Evolutionary conservation across 208 protist genomes (phyloP).

Genomic region (Leishmania aethiopica): DNA sequence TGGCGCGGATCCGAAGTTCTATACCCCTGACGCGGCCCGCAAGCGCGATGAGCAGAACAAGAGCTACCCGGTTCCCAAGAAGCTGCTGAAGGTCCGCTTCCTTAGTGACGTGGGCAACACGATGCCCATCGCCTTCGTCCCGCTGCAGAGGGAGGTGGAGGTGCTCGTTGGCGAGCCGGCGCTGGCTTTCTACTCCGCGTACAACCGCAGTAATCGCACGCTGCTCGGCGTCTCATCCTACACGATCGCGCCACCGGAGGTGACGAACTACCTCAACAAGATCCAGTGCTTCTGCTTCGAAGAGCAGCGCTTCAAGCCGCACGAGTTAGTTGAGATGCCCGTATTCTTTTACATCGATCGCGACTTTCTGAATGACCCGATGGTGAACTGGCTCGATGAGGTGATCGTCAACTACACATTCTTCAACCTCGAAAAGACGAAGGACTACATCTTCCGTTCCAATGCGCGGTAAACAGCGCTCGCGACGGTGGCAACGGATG

Average conservation of each 20-base stretch:
- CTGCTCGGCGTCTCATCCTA: slow-evolving; percentile 91
- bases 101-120: slow-evolving; percentile 87
- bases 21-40: slow-evolving; percentile 71
- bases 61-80: slow-evolving; percentile 73
- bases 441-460: slow-evolving; percentile 82
- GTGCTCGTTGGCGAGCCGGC: slow-evolving; percentile 90
- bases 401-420: slow-evolving; percentile 93
- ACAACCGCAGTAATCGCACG: slow-evolving; percentile 89
- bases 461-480: slow-evolving; percentile 28
- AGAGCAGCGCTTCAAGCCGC: slow-evolving; percentile 95
- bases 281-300: slow-evolving; percentile 98
- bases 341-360: slow-evolving; percentile 98
- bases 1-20: slow-evolving; percentile 85
- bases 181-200: slow-evolving; percentile 90
- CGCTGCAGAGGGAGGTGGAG: slow-evolving; percentile 89
- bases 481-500: neutral
- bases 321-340: slow-evolving; percentile 97
- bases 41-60: slow-evolving; percentile 72
- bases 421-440: slow-evolving; percentile 90
- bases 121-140: slow-evolving; percentile 92
- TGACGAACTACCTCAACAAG: slow-evolving; percentile 96
- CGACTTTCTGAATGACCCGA: slow-evolving; percentile 92
- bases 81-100: slow-evolving; percentile 86
- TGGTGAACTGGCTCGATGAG: slow-evolving; percentile 87
- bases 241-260: slow-evolving; percentile 88